Evolutionary conservation across 1,284 basidiomycete species (phyloP).

Genomic region (Sanghuangporus baumii): DNA sequence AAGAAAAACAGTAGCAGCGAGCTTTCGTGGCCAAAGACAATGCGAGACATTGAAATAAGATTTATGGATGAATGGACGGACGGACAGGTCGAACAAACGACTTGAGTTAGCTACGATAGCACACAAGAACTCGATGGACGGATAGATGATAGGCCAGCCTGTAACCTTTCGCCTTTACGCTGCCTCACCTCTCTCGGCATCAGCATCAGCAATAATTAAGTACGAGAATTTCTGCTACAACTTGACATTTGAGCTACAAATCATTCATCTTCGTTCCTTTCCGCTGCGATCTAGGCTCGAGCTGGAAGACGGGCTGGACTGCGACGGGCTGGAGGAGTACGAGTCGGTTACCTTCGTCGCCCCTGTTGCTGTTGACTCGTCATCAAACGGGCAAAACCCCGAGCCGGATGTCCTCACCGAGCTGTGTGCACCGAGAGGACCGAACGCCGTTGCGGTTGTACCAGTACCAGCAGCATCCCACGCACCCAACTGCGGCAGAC

Average conservation of each 20-base stretch:
- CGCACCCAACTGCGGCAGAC: background rate
- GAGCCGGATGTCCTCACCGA: background rate
- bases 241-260: background rate
- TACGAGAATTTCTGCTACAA: background rate
- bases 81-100: no score
- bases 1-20: no score
- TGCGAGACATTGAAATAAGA: no score
- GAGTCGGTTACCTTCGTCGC: background rate
- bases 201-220: background rate
- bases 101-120: no score
- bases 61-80: no score
- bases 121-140: no score
- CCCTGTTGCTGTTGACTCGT: background rate
- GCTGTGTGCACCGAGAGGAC: background rate
- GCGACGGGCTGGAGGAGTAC: background rate
- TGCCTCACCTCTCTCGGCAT: background rate
- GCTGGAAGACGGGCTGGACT: background rate
- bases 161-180: no score
- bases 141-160: no score
- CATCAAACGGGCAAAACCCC: slow-evolving; percentile 11
- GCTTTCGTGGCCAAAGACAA: no score
- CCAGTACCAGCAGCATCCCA: background rate
- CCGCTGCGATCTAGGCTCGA: background rate
- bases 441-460: background rate
- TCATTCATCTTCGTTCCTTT: background rate